Conservation (phyloP, 2,329 filamentous ascomycete species). For the Aureobasidium namibiae region DNA sequence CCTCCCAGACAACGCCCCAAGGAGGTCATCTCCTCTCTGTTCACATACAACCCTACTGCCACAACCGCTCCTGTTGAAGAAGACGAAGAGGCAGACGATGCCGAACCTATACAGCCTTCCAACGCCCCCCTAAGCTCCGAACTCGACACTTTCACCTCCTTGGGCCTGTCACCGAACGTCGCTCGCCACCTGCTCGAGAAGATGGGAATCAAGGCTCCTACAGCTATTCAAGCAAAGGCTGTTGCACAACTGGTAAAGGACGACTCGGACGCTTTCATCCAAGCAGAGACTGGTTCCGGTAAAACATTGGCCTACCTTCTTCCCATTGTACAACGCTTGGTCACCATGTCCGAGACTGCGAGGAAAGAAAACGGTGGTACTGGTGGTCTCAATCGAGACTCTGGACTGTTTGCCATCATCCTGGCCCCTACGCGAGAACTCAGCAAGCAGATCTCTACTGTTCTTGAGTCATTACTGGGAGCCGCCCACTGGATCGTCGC, state of each 20-base stretch:
- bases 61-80: slow-evolving; percentile 50
- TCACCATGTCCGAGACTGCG: slow-evolving; percentile 57
- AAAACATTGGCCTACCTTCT: slow-evolving; percentile 96
- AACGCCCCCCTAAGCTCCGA: slow-evolving; percentile 85
- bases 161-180: slow-evolving; percentile 73
- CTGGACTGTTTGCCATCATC: slow-evolving; percentile 88
- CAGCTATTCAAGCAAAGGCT: slow-evolving; percentile 86
- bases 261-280: slow-evolving; percentile 87
- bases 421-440: slow-evolving; percentile 88
- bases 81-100: slow-evolving; percentile 33
- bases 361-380: slow-evolving; percentile 33
- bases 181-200: slow-evolving; percentile 78
- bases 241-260: slow-evolving; percentile 71
- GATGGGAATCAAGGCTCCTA: slow-evolving; percentile 81
- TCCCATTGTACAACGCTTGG: slow-evolving; percentile 81
- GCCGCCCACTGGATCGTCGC: slow-evolving; percentile 91
- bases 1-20: slow-evolving; percentile 26
- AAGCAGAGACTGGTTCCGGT: slow-evolving; percentile 93
- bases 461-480: slow-evolving; percentile 76
- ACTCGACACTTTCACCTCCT: slow-evolving; percentile 73
- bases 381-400: slow-evolving; percentile 63
- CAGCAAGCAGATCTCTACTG: slow-evolving; percentile 84
- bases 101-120: slow-evolving; percentile 60
- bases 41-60: slow-evolving; percentile 76
- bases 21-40: slow-evolving; percentile 81